Evolutionary conservation across 2,329 filamentous ascomycete genomes (phyloP), one percentile per base, ranked within the genome.

Genomic region (Fusarium sp.): DNA sequence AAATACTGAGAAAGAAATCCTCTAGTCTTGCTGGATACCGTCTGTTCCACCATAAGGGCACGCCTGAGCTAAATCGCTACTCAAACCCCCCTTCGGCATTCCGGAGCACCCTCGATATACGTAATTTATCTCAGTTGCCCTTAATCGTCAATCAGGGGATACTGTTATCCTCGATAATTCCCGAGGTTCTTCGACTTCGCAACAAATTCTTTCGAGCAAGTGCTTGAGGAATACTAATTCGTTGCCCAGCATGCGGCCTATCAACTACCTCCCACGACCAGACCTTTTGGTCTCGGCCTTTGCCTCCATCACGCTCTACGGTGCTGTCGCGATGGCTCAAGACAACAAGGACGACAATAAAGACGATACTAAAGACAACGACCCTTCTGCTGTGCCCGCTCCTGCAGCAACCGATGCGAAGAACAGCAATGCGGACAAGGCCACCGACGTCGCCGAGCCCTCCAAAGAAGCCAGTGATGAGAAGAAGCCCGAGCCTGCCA

Each of bases 281-380:
- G 69, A 70, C 61, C 62, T 75, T 45, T 54, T 77, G 62, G 58
- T 79, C 54, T 70, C 76, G 30, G 68, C 72, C 20, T 42, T 79
- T 18, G 62, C 68, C 20, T 71, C 75, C 8, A 40, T 76, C 37
- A 70, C 76, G 16, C 50, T 80, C 11, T 74, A 79, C 37, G 71
- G 76, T 45, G 61, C 71, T 18, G 65, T 79, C 13, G 75, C 59
- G n/a, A 67, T 76, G 56, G 80, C 80, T n/a, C 78, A 80, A 63
- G 55, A 71, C 34, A 34, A 65, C 49, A 62, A 72, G 44, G 49
- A 52, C 47, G 44, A 47, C 33, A 67, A 69, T 40, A 67, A 71
- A 36, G 65, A 71, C 18, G 61, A 64, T 53, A 66, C 66, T 53
- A 57, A 59, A 55, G 34, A 62, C 57, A 63, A 65, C 44, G 36